Base-by-base conservation (phyloP, 1,139 yeast species). In the Candida neerlandica region DNA sequence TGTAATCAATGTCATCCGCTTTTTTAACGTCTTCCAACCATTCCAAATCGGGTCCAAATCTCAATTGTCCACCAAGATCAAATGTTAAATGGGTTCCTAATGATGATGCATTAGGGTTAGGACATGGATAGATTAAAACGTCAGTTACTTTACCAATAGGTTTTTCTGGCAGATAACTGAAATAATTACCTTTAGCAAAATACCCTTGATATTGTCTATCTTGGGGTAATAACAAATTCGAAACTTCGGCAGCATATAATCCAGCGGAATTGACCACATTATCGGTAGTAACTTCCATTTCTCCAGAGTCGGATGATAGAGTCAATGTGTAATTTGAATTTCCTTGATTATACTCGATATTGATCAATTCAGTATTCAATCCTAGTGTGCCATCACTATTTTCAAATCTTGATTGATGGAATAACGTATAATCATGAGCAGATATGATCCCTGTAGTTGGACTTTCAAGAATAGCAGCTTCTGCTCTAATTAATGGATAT, bases 31-130 rank as follows among this genome's bases (percentile, higher is more conserved):
- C 78, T 2, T 80, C 78, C 2, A 88, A 80, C 91, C 96, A 90
- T 64, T 90, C 96, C 48, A 89, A 69, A 64, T 91, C 96, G 0
- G 97, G 97, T 0, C 97, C 97, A 64, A 91, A 91, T 56, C 83
- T 78, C 38, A 90, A 67, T 58, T 84, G 86, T 0, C 96, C 96
- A 2, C 89, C 94, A 48, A 91, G 68, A 61, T 89, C 96, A 43
- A 91, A 71, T 0, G 97, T 91, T 52, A 91, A 70, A 69, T 91
- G 97, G 0, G 95, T 88, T 0, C 97, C 97, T 47, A 91, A 71
- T 0, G 96, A 86, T 4, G 88, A 84, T 1, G 85, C 81, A 51
- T 86, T 84, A 2, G 84, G 80, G 10, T 81, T 79, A 1, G 96
- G 95, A 51, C 91, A 86, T 0, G 97, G 97, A 61, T 91, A 91